Evolutionary conservation across 2,329 filamentous ascomycete species (phyloP), one percentile per base, ranked within the genome.

Genomic region (Fusarium fujikuroi): DNA sequence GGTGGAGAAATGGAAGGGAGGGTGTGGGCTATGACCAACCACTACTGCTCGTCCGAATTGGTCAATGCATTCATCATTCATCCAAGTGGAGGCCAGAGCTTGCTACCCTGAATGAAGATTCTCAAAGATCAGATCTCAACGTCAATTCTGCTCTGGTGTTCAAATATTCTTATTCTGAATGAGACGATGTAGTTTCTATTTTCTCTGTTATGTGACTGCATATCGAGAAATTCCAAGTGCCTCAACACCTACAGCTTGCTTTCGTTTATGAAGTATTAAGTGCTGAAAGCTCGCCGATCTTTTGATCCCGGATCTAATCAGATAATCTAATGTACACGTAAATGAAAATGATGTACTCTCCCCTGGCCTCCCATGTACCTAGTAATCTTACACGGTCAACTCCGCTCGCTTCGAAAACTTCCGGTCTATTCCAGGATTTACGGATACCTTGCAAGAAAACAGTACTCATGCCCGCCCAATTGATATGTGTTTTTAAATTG

Each of bases 1-100:
- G 56, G 75, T 75, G 71, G 71, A 47, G 61, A 60, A 47, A 56
- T 53, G 40, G 57, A 60, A 58, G 52, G 72, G 63, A 62, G 66
- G 66, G 67, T 69, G 75, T 77, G 75, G 60, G 70, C 62, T 63
- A 73, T 75, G 73, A 63, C 21, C 58, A 47, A 53, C 34, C 34
- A 28, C 34, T 39, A 53, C 18, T 54, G 23, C 39, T 49, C 23
- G 21, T 43, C 47, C n/a, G 46, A 36, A 58, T 39, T 36, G 59
- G 64, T 62, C 60, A 50, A 56, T 52, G 49, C 63, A 52, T 18
- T 54, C 50, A 58, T 60, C 63, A 28, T 63, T 63, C 42, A 59
- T 66, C 28, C 18, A 37, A 40, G 32, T 32, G 32, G 32, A 18
- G 21, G 15, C 47, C 28, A 23, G 28, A 34, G 32, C 25, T 30